Evolutionary conservation across 345 rosid genomes (phyloP), one percentile per base, ranked within the genome.

Genomic region (Carallia brachiata): DNA sequence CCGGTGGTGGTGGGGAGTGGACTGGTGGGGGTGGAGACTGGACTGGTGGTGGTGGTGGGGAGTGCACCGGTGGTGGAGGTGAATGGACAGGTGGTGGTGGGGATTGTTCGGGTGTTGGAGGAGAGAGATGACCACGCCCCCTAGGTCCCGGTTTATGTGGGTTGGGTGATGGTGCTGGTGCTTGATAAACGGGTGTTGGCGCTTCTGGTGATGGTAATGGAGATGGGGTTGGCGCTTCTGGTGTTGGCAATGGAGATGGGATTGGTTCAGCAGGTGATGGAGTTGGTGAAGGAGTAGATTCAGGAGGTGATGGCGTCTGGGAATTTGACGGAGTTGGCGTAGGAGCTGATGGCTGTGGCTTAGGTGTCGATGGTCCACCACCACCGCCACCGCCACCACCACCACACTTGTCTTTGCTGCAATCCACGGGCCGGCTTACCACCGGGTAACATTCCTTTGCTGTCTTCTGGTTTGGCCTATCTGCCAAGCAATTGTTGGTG

Each of bases 361-460:
- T 19, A 39, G 70, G 52, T 23, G 62, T 13, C 27, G 37, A 13
- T 15, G 66, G n/a, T 7, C 23, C 23, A 23, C 23, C 23, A 23
- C 23, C 23, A 23, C 23, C 23, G 23, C 23, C 23, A 23, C 23
- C 23, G 23, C 66, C 65, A 6, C 61, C 60, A 1, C 72, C 60
- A 0, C 70, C 69, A 5, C 88, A 84, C 56, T 69, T 80, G 6
- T 77, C 80, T 40, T 77, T 76, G 66, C 83, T 82, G 15, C 89
- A 87, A 74, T 87, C 89, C 52, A 87, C 82, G 0, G 85, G 87
- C 50, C 66, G 77, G 50, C 73, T 80, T 30, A 82, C 77, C 32
- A 84, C 75, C 0, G 73, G 75, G 19, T 80, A 65, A 70, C 92
- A 85, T 31, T 62, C 77, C 53, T 74, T 78, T 4, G 73, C 59